phyloP scores from a whole-genome alignment of 2,329 filamentous ascomycete genomes.

The Acarospora socialis region DNA sequence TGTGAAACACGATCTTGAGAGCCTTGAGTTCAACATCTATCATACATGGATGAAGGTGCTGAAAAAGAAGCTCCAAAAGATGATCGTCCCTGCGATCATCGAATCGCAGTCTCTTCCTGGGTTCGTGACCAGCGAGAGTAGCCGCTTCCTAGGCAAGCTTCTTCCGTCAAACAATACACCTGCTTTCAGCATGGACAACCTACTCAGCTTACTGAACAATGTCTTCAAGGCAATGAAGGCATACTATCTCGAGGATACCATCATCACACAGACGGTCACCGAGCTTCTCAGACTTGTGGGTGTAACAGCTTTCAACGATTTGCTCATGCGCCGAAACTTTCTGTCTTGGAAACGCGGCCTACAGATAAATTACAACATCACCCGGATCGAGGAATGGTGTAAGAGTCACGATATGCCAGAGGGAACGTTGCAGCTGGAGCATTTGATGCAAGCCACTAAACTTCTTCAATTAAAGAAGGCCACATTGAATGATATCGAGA shows the following conservation, averaged over 20 bases:
- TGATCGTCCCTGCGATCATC: constrained; percentile 98
- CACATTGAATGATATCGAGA: constrained; percentile 96
- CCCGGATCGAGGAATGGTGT: constrained; percentile 98
- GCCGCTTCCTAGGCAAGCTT: constrained; percentile 93
- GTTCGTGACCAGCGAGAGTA: constrained; percentile 97
- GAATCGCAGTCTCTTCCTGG: constrained; percentile 96
- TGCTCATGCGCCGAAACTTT: constrained; percentile 96
- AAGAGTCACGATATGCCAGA: constrained; percentile 99
- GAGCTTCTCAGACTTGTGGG: constrained; percentile 87
- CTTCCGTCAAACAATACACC: constrained; percentile 78
- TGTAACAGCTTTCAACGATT: constrained; percentile 95
- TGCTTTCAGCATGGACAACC: constrained; percentile 99
- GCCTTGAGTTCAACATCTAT: constrained; percentile 98
- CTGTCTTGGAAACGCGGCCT: constrained; percentile 97
- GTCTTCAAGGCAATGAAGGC: constrained; percentile 98
- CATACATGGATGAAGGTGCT: constrained; percentile 99
- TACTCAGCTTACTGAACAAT: constrained; percentile 87
- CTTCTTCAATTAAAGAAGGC: constrained; percentile 97
- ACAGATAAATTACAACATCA: constrained; percentile 99
- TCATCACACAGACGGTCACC: constrained; percentile 89
- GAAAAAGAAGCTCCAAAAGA: constrained; percentile 98
- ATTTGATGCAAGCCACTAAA: constrained; percentile 99
- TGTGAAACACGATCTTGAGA: constrained; percentile 97
- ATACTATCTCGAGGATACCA: constrained; percentile 91
- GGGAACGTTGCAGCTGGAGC: constrained; percentile 90